A percentile compares a stretch with the other conserved stretches of the same genome.
These are phyloP conservation scores for Gossypium mustelinum DNA, from an alignment of 345 rosid genomes.

Conservation along the genomic window DNA sequence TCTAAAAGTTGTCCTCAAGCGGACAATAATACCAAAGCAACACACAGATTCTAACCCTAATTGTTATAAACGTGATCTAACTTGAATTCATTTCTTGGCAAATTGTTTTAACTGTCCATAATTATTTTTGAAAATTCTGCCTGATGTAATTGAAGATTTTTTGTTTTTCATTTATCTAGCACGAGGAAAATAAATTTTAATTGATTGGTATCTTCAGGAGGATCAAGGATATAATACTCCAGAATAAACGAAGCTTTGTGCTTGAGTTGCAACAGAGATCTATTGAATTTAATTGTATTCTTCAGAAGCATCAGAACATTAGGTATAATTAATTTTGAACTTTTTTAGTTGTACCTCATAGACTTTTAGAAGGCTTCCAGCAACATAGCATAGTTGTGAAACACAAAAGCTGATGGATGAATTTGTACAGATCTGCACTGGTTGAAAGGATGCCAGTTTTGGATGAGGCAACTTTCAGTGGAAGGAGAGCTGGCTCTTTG, in stretches of 20 bases:
- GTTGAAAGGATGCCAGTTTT: conserved; percentile 98
- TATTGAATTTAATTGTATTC: conserved; percentile 79
- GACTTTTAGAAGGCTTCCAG: conserved; percentile 6
- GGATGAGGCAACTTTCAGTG: conserved; percentile 92
- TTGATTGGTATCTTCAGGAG: conserved; percentile 54
- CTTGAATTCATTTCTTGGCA: background rate
- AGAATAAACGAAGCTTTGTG: conserved; percentile 80
- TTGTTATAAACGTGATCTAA: background rate
- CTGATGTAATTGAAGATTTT: background rate
- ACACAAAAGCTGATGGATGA: conserved; percentile 28
- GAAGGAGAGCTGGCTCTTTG: conserved; percentile 79
- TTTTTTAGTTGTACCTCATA: conserved; percentile 11
- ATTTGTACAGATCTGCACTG: conserved; percentile 63
- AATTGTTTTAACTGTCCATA: background rate
- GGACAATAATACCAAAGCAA: too few relatives aligned
- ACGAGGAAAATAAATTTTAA: conserved; percentile 9
- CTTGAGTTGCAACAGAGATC: conserved; percentile 99
- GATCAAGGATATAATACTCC: conserved; percentile 58
- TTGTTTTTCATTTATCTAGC: conserved; percentile 11
- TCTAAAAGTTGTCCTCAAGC: too few relatives aligned
- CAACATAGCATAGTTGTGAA: conserved; percentile 13
- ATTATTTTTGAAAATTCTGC: background rate
- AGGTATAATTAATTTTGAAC: conserved; percentile 38
- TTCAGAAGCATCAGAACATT: conserved; percentile 81
- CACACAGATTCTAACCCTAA: too few relatives aligned